Conservation (phyloP, 345 rosid genomes). For the Arabidopsis suecica region DNA sequence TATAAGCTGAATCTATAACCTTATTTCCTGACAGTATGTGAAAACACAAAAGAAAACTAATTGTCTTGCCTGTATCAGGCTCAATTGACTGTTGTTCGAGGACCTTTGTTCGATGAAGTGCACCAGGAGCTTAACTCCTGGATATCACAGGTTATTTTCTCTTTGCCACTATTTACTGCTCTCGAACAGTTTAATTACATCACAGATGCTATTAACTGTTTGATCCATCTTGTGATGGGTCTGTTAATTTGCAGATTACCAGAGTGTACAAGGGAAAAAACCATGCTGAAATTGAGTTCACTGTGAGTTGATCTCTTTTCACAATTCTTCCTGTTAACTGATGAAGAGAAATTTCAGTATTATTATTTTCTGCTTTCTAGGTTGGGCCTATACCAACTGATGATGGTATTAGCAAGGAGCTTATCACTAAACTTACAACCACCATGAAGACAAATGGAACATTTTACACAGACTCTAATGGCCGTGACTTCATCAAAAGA, state of each 20-base stretch:
- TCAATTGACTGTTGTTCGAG: slow-evolving; percentile 66
- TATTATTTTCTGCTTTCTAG: slow-evolving; percentile 49
- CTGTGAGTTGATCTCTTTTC: slow-evolving; percentile 57
- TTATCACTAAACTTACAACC: slow-evolving; percentile 72
- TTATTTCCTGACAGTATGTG: slow-evolving; percentile 15
- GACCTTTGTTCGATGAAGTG: slow-evolving; percentile 88
- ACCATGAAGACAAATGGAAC: slow-evolving; percentile 76
- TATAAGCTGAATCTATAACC: slow-evolving; percentile 32
- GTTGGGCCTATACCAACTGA: slow-evolving; percentile 90
- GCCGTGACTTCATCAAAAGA: slow-evolving; percentile 92
- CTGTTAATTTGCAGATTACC: slow-evolving; percentile 56
- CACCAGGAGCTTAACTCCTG: slow-evolving; percentile 75
- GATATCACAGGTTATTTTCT: slow-evolving; percentile 77
- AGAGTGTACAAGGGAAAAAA: slow-evolving; percentile 88
- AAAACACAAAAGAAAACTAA: slow-evolving; percentile 30
- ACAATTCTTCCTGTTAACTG: slow-evolving; percentile 10
- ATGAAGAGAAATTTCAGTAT: slow-evolving; percentile 10
- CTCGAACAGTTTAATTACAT: background rate
- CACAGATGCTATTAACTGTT: slow-evolving; percentile 4
- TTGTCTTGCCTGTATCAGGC: slow-evolving; percentile 52
- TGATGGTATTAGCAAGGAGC: slow-evolving; percentile 92
- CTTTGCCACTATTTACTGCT: slow-evolving; percentile 19
- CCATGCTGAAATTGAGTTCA: slow-evolving; percentile 92
- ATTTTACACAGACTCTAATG: slow-evolving; percentile 93
- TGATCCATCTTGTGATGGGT: slow-evolving; percentile 33